Evolutionary conservation across 768 basidiomycete genomes (phyloP).

Genomic region (Hortiboletus flavorubellus): DNA sequence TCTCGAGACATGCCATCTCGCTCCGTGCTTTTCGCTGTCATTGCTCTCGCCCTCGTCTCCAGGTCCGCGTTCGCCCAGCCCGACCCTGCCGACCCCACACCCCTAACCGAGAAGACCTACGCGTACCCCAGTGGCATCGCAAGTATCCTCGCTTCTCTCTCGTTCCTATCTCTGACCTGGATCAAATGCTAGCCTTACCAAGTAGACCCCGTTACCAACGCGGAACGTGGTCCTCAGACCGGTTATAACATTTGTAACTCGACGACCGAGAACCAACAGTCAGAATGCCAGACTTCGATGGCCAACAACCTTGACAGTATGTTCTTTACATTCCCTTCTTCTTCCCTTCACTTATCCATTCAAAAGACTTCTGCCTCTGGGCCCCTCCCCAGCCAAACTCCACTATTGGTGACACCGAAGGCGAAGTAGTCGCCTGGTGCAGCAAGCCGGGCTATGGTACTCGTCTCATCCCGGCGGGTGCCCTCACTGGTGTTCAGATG

Average conservation of each 20-base stretch:
- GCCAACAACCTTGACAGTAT: conserved; percentile 51
- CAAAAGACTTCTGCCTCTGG: conserved; percentile 70
- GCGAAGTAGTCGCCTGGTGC: conserved; percentile 71
- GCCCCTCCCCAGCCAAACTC: conserved; percentile 47
- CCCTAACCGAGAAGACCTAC: conserved; percentile 45
- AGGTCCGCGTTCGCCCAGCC: conserved; percentile 28
- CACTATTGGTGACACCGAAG: conserved; percentile 64
- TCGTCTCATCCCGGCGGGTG: conserved; percentile 63
- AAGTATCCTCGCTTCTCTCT: conserved; percentile 8
- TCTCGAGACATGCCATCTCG: conserved; percentile 41
- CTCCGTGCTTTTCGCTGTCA: conserved; percentile 43
- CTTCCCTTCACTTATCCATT: conserved; percentile 25
- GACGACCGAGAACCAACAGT: conserved; percentile 57
- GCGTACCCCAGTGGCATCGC: conserved; percentile 43
- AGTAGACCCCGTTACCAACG: conserved; percentile 39
- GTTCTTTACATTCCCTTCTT: not conserved
- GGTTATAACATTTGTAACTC: conserved; percentile 72
- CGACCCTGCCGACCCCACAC: conserved; percentile 44
- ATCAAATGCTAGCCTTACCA: conserved; percentile 44
- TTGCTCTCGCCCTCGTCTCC: conserved; percentile 31
- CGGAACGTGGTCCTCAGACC: conserved; percentile 53
- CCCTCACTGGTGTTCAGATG: conserved; percentile 63
- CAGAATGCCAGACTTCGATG: conserved; percentile 66
- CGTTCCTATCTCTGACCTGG: not conserved
- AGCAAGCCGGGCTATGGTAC: conserved; percentile 62